Percentiles rank a stretch among this genome's conserved stretches.
Evolutionary conservation across 2,329 filamentous ascomycete genomes (phyloP).

Genomic region (Thielaviopsis populi): DNA sequence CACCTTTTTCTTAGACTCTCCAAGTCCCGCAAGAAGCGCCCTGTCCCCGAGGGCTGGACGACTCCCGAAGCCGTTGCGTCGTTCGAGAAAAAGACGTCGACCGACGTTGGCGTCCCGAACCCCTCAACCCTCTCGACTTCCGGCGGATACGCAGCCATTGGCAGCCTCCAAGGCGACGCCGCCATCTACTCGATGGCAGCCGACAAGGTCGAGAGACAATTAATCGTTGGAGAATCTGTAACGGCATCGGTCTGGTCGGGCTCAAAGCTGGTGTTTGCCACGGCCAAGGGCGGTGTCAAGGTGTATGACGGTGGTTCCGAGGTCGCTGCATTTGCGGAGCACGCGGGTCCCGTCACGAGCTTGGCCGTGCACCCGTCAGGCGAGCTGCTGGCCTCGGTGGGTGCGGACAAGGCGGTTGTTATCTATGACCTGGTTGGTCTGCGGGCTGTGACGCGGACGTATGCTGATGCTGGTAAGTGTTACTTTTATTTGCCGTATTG

Average conservation of each 20-base stretch:
- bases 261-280: slow-evolving; percentile 55
- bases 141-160: slow-evolving; percentile 55
- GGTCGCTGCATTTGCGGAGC: slow-evolving; percentile 56
- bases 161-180: slow-evolving; percentile 58
- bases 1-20: slow-evolving; percentile 45
- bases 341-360: slow-evolving; percentile 66
- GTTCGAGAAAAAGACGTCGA: slow-evolving; percentile 32
- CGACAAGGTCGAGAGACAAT: slow-evolving; percentile 49
- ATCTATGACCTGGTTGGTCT: slow-evolving; percentile 64
- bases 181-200: slow-evolving; percentile 61
- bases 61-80: slow-evolving; percentile 52
- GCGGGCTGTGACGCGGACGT: slow-evolving; percentile 61
- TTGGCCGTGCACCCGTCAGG: slow-evolving; percentile 72
- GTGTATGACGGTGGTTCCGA: slow-evolving; percentile 60
- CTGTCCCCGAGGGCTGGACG: slow-evolving; percentile 73
- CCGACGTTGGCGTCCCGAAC: slow-evolving; percentile 32
- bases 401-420: slow-evolving; percentile 80
- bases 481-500: neutral
- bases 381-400: slow-evolving; percentile 71
- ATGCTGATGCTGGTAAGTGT: slow-evolving; percentile 60
- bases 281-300: slow-evolving; percentile 63
- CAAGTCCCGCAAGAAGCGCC: slow-evolving; percentile 76
- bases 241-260: slow-evolving; percentile 51
- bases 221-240: slow-evolving; percentile 53
- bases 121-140: slow-evolving; percentile 36